phyloP scores from a whole-genome alignment of 2,329 filamentous ascomycete species.

The Dactylonectria estremocensis region DNA sequence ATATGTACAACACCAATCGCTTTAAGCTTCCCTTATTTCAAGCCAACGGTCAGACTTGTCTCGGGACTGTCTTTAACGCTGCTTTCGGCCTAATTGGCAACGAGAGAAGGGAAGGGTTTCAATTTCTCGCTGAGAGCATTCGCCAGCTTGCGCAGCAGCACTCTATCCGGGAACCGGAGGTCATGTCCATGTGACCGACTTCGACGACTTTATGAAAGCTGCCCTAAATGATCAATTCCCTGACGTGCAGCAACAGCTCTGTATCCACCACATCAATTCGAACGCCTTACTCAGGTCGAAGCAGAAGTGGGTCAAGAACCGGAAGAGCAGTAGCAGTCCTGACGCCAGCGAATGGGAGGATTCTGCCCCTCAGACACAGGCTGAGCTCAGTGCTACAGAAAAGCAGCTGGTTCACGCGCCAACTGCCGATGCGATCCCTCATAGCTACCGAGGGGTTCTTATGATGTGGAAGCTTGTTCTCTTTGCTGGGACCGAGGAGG shows the following conservation, averaged over 20 bases:
- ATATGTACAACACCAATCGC: constrained; percentile 35
- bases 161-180: not conserved
- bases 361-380: constrained; percentile 3
- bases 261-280: constrained; percentile 17
- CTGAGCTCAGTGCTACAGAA: constrained; percentile 4
- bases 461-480: too few species aligned
- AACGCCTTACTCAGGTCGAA: constrained; percentile 13
- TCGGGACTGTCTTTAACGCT: not conserved
- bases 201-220: too few species aligned
- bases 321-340: constrained; percentile 8
- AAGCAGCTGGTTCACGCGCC: constrained; percentile 4
- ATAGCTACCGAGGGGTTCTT: constrained; percentile 20
- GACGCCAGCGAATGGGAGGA: constrained; percentile 2
- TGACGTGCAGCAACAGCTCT: constrained; percentile 19
- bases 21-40: constrained; percentile 12
- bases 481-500: too few species aligned
- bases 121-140: not conserved
- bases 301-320: too few species aligned
- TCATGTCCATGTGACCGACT: not conserved
- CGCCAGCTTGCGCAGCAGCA: not conserved
- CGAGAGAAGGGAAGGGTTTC: not conserved
- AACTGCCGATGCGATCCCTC: not conserved
- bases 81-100: not conserved
- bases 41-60: not conserved
- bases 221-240: too few species aligned